Evolutionary conservation across 1,284 basidiomycete species (phyloP).

Genomic region (Exobasidium rhododendri): DNA sequence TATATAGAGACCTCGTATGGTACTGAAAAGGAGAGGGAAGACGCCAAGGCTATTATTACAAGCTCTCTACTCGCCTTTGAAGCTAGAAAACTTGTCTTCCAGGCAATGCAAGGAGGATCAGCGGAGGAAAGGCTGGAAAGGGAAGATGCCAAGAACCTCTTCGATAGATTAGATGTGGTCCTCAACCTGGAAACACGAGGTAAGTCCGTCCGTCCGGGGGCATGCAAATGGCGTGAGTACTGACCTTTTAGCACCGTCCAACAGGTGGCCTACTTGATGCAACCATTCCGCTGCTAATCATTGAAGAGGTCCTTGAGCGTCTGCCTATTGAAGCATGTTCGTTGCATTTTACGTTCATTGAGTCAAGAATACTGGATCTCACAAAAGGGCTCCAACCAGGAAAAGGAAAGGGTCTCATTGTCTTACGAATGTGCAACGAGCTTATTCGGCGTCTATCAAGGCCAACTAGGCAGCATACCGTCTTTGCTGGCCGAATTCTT

Average conservation of each 20-base stretch:
- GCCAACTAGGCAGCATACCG: slow-evolving; percentile 69
- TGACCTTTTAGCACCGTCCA: neutral
- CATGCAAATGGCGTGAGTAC: neutral
- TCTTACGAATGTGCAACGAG: slow-evolving; percentile 80
- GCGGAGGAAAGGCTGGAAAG: neutral
- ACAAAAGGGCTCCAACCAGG: slow-evolving; percentile 66
- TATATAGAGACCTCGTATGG: neutral
- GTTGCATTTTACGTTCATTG: slow-evolving; percentile 37
- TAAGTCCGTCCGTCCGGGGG: slow-evolving; percentile 6
- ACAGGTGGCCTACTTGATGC: slow-evolving; percentile 22
- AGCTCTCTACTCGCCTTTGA: neutral
- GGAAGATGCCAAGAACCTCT: neutral
- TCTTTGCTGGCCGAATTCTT: slow-evolving; percentile 81
- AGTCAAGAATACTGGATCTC: slow-evolving; percentile 33
- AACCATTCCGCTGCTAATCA: slow-evolving; percentile 27
- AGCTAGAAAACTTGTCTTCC: neutral
- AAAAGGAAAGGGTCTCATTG: slow-evolving; percentile 77
- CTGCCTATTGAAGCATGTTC: slow-evolving; percentile 33
- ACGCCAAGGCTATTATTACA: neutral
- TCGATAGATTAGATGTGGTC: slow-evolving; percentile 35
- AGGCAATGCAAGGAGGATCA: neutral
- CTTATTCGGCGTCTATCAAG: slow-evolving; percentile 77
- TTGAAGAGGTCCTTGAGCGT: slow-evolving; percentile 41
- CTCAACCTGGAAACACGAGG: slow-evolving; percentile 27
- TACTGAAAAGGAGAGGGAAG: neutral